Evolutionary conservation across 495 filamentous ascomycete species (phyloP), one percentile per base, ranked within the genome.

Genomic region (Podospora tetraspora): DNA sequence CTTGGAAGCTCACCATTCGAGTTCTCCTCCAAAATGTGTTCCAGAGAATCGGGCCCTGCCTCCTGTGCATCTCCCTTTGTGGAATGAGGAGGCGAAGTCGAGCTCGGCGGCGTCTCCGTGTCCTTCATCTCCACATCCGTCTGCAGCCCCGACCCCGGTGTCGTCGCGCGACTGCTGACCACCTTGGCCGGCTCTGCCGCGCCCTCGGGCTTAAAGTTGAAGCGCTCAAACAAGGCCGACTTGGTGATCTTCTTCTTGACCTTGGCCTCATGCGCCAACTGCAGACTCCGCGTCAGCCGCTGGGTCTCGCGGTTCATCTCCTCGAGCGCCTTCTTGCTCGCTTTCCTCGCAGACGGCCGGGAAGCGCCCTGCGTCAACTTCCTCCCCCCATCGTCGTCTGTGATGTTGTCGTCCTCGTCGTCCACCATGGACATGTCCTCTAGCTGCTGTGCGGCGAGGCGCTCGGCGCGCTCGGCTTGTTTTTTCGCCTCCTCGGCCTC

Each of bases 281-380:
- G 95, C 85, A 95, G 89, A 70, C 91, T 95, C 67, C 95, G 86
- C 70, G 85, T 89, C 83, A 99, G 85, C 24, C 96, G 89, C 78
- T 97, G 94, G 1, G 94, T 97, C 78, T 98, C 95, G 58, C 91
- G 84, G 66, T 87, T 87, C 89, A 98, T 97, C 74, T 98, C 94
- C 78, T 97, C 91, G n/a, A 97, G 66, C 0, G 96, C 95, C 81
- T 94, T 97, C 81, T 96, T 98, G 80, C 94, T 92, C 4, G 95
- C 95, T 72, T 93, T 97, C 1, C 95, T 87, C 5, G 43, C 16
- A 4, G 90, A 81, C 6, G 92, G 63, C 6, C 62, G 30, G 1
- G 58, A 77, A 9, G 58, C 72, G 37, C 89, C 81, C 67, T 92
- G 89, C 1, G 86, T 86, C 32, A 92, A 76, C 67, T 84, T 88